Evolutionary conservation across 208 protist genomes (phyloP), one percentile per base, ranked within the genome.

Genomic region (Crithidia fasciculata): DNA sequence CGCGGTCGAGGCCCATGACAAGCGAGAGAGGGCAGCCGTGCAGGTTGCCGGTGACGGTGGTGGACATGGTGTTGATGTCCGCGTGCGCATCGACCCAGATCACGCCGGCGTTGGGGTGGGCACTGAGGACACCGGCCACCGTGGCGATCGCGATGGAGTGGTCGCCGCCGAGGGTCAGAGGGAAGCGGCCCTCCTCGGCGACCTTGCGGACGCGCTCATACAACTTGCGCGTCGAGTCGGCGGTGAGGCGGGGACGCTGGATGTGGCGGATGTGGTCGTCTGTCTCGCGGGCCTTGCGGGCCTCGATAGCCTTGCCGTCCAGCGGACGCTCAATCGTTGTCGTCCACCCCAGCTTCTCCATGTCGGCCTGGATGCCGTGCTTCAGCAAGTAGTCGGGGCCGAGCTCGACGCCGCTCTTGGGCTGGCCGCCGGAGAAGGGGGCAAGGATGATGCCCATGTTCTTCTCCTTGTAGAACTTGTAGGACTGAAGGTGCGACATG

Each of bases 11-110:
- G 15, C 82, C 81, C 74, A 87, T 71, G 45, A 94, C 68, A 52
- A 87, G 74, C 9, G 84, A 82, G 4, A 94, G 58, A 8, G 89
- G 89, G 83, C 90, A 92, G 47, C 89, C 89, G 69, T 94, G 89
- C 12, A 94, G 88, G 75, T 94, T 92, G 56, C 86, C 89, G 18
- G 82, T 79, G 63, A 74, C 13, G 58, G 79, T 85, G 49, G 71
- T 57, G 16, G 60, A 72, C 58, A 86, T 83, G 18, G 87, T 90
- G 74, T 94, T 94, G 74, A 94, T 94, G 60, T 94, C 89, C 6
- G 87, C 84, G 55, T 94, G 89, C 12, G 89, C 89, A 64, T 94
- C 89, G 8, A 94, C 82, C 89, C 89, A 94, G 18, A 94, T 76
- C 8, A 94, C 72, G 45, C 86, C 82, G 5, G 84, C 72, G 54